phyloP scores from a whole-genome alignment of 1,284 basidiomycete species.

The Microbotryum scabiosae region DNA sequence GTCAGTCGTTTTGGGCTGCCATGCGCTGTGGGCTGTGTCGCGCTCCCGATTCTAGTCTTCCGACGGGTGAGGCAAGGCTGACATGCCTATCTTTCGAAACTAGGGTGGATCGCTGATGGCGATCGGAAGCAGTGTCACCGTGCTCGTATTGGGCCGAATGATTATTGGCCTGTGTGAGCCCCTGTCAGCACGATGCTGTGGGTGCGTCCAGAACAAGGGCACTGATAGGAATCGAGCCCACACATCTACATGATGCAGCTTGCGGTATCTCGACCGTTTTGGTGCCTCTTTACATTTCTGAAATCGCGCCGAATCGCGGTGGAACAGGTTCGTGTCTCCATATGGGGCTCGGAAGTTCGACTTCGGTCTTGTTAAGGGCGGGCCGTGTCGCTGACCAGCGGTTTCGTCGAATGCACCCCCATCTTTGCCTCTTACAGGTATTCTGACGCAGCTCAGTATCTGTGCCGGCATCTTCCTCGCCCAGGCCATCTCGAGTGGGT shows the following conservation, averaged over 20 bases:
- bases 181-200: too few species aligned
- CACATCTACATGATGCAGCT: constrained; percentile 1
- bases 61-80: not conserved
- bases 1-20: constrained; percentile 6
- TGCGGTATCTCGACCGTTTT: constrained; percentile 41
- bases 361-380: not conserved
- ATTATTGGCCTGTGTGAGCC: constrained; percentile 36
- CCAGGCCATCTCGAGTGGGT: constrained; percentile 29
- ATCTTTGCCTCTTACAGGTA: constrained; percentile 29
- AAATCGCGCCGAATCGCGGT: constrained; percentile 39
- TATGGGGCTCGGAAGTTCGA: not conserved
- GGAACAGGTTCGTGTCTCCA: constrained; percentile 32
- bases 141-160: constrained; percentile 28
- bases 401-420: not conserved
- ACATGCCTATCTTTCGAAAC: not conserved
- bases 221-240: too few species aligned
- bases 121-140: constrained; percentile 11
- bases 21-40: not conserved
- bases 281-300: constrained; percentile 40
- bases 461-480: constrained; percentile 34
- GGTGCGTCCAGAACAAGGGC: too few species aligned
- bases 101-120: constrained; percentile 23
- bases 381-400: not conserved
- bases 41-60: not conserved
- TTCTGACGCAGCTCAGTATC: constrained; percentile 39